Conservation (phyloP, 768 basidiomycete genomes). For the Tephrocybe rancida region DNA sequence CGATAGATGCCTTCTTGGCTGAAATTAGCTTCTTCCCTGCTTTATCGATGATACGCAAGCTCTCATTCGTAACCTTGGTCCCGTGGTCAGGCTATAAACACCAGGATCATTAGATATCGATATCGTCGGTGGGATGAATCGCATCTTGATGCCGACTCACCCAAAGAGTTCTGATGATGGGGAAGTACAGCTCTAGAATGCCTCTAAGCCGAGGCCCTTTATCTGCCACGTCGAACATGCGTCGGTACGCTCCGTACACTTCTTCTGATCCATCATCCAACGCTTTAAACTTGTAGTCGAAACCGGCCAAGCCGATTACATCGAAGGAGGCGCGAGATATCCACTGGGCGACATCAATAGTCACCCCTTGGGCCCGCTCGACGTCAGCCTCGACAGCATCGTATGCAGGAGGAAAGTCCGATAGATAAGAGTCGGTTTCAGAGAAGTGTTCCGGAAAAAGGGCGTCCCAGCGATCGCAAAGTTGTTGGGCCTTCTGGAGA, state of each 20-base stretch:
- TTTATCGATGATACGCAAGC: conserved; percentile 38
- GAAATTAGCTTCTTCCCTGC: conserved; percentile 46
- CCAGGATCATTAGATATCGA: not conserved
- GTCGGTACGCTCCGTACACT: conserved; percentile 50
- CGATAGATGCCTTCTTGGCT: conserved; percentile 38
- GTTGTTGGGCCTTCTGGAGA: conserved; percentile 52
- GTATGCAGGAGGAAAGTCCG: conserved; percentile 12
- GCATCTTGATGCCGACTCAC: conserved; percentile 33
- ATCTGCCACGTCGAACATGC: conserved; percentile 51
- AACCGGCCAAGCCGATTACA: conserved; percentile 61
- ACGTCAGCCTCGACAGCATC: conserved; percentile 10
- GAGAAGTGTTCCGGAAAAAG: conserved; percentile 23
- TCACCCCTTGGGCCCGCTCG: conserved; percentile 14
- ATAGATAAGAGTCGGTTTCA: not conserved
- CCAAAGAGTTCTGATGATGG: conserved; percentile 45
- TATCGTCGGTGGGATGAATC: not conserved
- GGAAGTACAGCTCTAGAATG: conserved; percentile 48
- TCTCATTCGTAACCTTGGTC: conserved; percentile 37
- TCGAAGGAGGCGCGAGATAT: conserved; percentile 66
- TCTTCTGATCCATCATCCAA: conserved; percentile 50
- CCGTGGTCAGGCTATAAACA: conserved; percentile 43
- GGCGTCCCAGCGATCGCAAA: conserved; percentile 45
- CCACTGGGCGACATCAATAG: conserved; percentile 58
- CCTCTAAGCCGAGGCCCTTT: conserved; percentile 41
- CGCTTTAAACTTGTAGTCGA: conserved; percentile 54